Evolutionary conservation across 2,329 filamentous ascomycete genomes (phyloP).

Genomic region (Colletotrichum sp.): DNA sequence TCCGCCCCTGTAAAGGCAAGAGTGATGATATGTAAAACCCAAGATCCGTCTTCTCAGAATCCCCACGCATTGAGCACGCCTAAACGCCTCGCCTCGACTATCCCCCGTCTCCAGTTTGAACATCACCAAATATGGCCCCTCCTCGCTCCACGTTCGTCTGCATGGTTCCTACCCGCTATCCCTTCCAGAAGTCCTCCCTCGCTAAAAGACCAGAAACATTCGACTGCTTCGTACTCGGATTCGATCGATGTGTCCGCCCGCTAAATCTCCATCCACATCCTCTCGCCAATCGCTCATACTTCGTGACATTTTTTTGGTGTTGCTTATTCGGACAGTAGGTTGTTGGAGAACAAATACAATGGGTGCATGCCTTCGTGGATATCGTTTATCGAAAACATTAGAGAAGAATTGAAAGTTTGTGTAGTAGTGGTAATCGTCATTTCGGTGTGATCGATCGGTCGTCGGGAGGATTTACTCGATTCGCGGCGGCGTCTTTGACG

Average conservation of each 20-base stretch:
- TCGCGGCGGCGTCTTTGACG: conserved; percentile 43
- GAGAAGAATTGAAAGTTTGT: not conserved
- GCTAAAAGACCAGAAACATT: not conserved
- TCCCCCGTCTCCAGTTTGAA: not conserved
- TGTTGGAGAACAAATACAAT: not conserved
- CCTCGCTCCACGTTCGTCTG: not conserved
- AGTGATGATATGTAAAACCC: not conserved
- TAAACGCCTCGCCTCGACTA: conserved; percentile 8
- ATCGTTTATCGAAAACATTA: conserved; percentile 8
- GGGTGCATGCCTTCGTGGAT: conserved; percentile 6
- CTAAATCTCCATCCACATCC: not conserved
- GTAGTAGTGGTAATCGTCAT: not conserved
- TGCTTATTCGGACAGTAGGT: not conserved
- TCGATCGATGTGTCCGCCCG: rapidly evolving
- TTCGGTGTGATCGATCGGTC: not conserved
- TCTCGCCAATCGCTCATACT: not conserved
- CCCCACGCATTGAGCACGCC: not conserved
- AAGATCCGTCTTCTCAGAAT: not conserved
- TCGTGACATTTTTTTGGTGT: not conserved
- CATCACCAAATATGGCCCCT: not conserved
- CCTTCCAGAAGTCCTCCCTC: rapidly evolving
- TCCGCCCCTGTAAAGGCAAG: not conserved
- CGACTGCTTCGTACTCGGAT: not conserved
- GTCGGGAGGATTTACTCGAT: conserved; percentile 42
- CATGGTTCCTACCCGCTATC: not conserved